Conservation (phyloP, 1,284 basidiomycete species). For the Singerocomus rubriflavus region DNA sequence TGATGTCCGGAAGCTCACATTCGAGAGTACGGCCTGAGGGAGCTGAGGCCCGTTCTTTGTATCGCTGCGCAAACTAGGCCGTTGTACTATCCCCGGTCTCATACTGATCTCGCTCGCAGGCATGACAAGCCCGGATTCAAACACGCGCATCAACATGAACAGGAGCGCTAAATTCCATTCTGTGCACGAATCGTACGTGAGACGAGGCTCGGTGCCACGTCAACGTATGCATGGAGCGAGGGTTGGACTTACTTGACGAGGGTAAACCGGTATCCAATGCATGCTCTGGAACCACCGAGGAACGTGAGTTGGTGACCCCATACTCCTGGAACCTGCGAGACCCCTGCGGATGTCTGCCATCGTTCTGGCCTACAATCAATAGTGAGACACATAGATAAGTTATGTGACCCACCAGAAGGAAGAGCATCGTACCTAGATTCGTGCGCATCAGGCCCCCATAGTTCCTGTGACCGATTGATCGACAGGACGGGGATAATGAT, state of each 20-base stretch:
- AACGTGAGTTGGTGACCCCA: conserved; percentile 61
- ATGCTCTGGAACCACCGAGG: conserved; percentile 56
- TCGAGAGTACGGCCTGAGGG: conserved; percentile 13
- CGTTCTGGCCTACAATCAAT: conserved; percentile 48
- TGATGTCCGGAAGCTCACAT: neutral
- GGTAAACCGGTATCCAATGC: conserved; percentile 73
- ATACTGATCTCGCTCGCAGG: conserved; percentile 40
- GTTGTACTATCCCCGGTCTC: conserved; percentile 37
- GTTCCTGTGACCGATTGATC: conserved; percentile 38
- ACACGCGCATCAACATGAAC: conserved; percentile 53
- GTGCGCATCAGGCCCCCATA: conserved; percentile 47
- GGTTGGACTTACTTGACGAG: conserved; percentile 53
- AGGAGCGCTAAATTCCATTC: conserved; percentile 53
- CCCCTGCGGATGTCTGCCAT: conserved; percentile 50
- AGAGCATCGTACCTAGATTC: conserved; percentile 25
- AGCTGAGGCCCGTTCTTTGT: conserved; percentile 15
- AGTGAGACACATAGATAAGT: neutral
- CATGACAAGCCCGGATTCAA: conserved; percentile 52
- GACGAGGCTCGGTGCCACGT: neutral
- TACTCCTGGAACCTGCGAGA: conserved; percentile 50
- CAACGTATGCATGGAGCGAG: neutral
- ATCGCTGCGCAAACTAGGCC: conserved; percentile 36
- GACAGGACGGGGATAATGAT: conserved; percentile 39
- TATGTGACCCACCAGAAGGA: neutral
- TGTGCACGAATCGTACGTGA: conserved; percentile 13